A percentile compares a stretch with the other conserved stretches of the same genome.
Conservation (phyloP, 2,329 filamentous ascomycete species). For the Aspergillus amoenus region DNA sequence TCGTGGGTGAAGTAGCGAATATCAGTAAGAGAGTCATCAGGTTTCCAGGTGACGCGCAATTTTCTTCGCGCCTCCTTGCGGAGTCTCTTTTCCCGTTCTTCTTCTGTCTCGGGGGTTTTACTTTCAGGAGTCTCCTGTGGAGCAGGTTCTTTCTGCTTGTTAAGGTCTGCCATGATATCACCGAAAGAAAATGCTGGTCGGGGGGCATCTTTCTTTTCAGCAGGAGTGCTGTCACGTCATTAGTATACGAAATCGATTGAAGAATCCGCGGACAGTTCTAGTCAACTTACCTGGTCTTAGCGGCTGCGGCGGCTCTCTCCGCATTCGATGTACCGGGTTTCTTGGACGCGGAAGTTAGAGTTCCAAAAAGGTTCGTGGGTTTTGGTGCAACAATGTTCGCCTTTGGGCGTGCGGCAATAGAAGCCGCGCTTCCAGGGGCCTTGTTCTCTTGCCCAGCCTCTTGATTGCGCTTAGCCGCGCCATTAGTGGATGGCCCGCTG, state of each 20-base stretch:
- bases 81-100: slow-evolving; percentile 58
- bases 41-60: slow-evolving; percentile 61
- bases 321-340: slow-evolving; percentile 52
- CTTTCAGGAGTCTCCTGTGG: slow-evolving; percentile 53
- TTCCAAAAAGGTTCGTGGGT: slow-evolving; percentile 47
- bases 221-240: slow-evolving; percentile 26
- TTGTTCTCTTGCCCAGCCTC: slow-evolving; percentile 32
- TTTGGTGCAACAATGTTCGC: slow-evolving; percentile 43
- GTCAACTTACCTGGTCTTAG: slow-evolving; percentile 34
- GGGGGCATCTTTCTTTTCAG: slow-evolving; percentile 37
- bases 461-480: slow-evolving; percentile 27
- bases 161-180: slow-evolving; percentile 50
- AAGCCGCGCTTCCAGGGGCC: slow-evolving; percentile 21
- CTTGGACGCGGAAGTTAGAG: slow-evolving; percentile 50
- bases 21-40: slow-evolving; percentile 56
- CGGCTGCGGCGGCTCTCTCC: slow-evolving; percentile 41
- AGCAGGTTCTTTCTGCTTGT: slow-evolving; percentile 57
- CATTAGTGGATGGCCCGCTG: slow-evolving; percentile 23
- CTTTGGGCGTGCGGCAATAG: slow-evolving; percentile 33
- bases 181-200: slow-evolving; percentile 50
- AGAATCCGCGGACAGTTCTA: not conserved
- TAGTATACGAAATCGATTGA: slow-evolving; percentile 11
- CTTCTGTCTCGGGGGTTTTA: slow-evolving; percentile 57
- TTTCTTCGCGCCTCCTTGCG: slow-evolving; percentile 62
- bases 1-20: slow-evolving; percentile 62